phyloP scores from a whole-genome alignment of 1,139 yeast species.

The Candida pseudoviswanathii region DNA sequence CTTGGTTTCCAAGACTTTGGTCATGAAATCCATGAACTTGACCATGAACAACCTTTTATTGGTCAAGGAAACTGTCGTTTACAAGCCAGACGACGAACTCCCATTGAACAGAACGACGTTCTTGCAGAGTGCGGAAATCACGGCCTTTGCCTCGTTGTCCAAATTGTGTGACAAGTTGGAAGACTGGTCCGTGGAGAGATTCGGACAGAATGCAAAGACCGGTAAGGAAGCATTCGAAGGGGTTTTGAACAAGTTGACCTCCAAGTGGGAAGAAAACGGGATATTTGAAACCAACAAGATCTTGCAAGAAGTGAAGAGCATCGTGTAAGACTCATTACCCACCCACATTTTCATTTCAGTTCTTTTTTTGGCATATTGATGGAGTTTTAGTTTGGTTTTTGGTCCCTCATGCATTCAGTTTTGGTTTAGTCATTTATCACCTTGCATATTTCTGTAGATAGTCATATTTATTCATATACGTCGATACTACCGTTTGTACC shows the following conservation, averaged over 20 bases:
- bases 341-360: not conserved
- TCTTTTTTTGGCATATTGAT: not conserved
- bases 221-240: slow-evolving; percentile 86
- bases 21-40: slow-evolving; percentile 83
- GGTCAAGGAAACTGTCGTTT: slow-evolving; percentile 84
- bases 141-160: slow-evolving; percentile 75
- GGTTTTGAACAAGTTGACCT: slow-evolving; percentile 60
- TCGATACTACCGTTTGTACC: not conserved
- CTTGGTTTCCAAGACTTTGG: slow-evolving; percentile 60
- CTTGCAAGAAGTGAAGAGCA: slow-evolving; percentile 39
- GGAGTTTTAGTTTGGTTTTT: slow-evolving; percentile 2
- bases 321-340: not conserved
- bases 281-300: slow-evolving; percentile 32
- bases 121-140: slow-evolving; percentile 82
- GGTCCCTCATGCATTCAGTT: not conserved
- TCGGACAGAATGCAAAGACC: slow-evolving; percentile 78
- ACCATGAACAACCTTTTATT: slow-evolving; percentile 76
- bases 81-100: slow-evolving; percentile 63
- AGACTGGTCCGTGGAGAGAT: slow-evolving; percentile 89
- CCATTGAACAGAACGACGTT: slow-evolving; percentile 61
- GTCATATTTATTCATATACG: not conserved
- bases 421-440: not conserved
- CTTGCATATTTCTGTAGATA: not conserved
- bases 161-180: slow-evolving; percentile 80
- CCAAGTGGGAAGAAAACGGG: slow-evolving; percentile 53